phyloP scores from a whole-genome alignment of 768 basidiomycete species.

The Lentinula boryana region DNA sequence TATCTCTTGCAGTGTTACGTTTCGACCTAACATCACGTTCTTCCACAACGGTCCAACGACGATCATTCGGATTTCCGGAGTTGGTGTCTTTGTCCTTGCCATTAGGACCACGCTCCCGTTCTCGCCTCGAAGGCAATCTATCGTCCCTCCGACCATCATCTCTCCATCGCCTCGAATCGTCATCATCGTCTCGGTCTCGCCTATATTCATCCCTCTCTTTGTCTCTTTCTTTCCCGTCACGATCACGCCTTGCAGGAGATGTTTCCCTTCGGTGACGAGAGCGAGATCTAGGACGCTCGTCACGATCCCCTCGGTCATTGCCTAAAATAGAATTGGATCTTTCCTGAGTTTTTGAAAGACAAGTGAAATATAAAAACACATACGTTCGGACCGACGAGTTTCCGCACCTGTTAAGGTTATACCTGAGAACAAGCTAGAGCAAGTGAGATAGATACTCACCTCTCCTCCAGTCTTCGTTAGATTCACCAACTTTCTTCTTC shows the following conservation, averaged over 20 bases:
- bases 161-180: conserved; percentile 72
- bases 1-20: conserved; percentile 53
- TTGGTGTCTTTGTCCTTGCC: conserved; percentile 32
- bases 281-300: conserved; percentile 58
- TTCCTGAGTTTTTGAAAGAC: background rate
- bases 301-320: conserved; percentile 51
- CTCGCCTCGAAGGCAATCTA: conserved; percentile 56
- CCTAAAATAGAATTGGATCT: conserved; percentile 24
- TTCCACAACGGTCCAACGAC: conserved; percentile 58
- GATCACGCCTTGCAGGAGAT: conserved; percentile 47
- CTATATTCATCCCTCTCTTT: conserved; percentile 16
- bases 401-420: conserved; percentile 35
- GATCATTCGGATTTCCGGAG: conserved; percentile 42
- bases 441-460: conserved; percentile 36
- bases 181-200: conserved; percentile 35
- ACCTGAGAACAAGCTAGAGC: conserved; percentile 9
- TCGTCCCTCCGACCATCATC: conserved; percentile 83
- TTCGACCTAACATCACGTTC: conserved; percentile 66
- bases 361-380: conserved; percentile 14
- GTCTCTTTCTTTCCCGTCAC: conserved; percentile 20
- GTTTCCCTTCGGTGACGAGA: conserved; percentile 56
- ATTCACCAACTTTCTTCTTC: conserved; percentile 65
- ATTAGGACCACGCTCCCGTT: conserved; percentile 42
- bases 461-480: conserved; percentile 81
- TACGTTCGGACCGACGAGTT: conserved; percentile 53